Conservation (phyloP, 306 rosid species). For the Gastrolobium villosum region DNA sequence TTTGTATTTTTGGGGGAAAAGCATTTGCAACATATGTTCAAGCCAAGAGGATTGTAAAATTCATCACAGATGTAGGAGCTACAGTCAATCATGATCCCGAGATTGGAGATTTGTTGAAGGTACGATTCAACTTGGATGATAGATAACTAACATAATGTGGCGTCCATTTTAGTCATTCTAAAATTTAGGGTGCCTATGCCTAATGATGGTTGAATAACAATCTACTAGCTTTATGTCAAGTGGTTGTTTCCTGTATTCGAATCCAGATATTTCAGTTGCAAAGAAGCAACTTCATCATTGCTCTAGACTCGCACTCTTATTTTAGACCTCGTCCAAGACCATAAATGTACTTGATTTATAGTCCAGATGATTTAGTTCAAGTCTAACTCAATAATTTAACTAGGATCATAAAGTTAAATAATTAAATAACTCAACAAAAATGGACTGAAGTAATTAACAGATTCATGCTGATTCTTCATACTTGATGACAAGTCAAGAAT, state of each 20-base stretch:
- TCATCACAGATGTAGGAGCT: conserved; percentile 90
- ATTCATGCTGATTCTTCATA: not conserved
- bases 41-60: conserved; percentile 97
- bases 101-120: conserved; percentile 94
- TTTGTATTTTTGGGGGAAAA: conserved; percentile 97
- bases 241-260: not conserved
- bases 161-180: conserved; percentile 10
- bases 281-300: not conserved
- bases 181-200: conserved; percentile 3
- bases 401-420: not conserved
- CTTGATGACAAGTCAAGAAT: not conserved
- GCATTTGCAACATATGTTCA: conserved; percentile 95
- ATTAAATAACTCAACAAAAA: not conserved
- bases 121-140: conserved; percentile 40
- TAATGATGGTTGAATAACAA: conserved; percentile 23
- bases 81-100: conserved; percentile 85
- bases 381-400: not conserved
- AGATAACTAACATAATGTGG: conserved; percentile 11
- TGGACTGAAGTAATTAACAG: not conserved
- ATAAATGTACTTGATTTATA: not conserved
- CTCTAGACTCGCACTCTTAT: not conserved
- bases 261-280: not conserved
- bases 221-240: conserved; percentile 3
- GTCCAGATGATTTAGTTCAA: conserved; percentile 13
- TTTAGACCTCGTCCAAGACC: not conserved